Conservation (phyloP, 345 rosid genomes). For the Citrus sp. region DNA sequence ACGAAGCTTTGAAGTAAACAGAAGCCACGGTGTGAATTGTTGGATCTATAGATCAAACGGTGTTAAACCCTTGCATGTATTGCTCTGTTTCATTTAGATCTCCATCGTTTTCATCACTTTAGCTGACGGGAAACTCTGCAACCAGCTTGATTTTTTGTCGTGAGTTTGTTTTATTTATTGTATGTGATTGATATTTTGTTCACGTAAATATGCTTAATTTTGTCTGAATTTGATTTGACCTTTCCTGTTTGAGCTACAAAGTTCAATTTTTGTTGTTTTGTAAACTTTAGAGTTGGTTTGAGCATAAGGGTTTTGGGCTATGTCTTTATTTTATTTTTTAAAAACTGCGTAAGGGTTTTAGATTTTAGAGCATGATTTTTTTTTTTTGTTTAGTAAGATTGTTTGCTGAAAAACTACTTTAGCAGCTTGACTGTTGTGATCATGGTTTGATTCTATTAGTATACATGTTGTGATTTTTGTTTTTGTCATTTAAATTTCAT, state of each 20-base stretch:
- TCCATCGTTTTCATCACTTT: slow-evolving; percentile 38
- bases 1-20: not conserved
- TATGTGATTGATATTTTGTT: slow-evolving; percentile 4
- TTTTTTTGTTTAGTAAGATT: not conserved
- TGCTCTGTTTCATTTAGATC: slow-evolving; percentile 52
- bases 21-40: slow-evolving; percentile 22
- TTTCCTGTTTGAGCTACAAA: not conserved
- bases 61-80: slow-evolving; percentile 33
- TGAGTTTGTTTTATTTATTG: slow-evolving; percentile 17
- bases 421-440: not conserved
- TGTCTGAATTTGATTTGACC: slow-evolving; percentile 22
- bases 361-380: not conserved
- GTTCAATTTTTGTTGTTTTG: slow-evolving; percentile 4
- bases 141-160: slow-evolving; percentile 24
- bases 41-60: slow-evolving; percentile 56
- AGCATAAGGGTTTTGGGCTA: not conserved
- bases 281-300: not conserved
- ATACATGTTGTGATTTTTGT: not conserved
- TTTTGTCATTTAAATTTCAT: not conserved
- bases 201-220: not conserved
- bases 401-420: not conserved
- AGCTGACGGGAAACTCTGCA: slow-evolving; percentile 20
- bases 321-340: no score
- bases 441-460: not conserved
- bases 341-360: slow-evolving; percentile 10